Conservation (phyloP, 208 protist genomes). For the Polymyxa betae region DNA sequence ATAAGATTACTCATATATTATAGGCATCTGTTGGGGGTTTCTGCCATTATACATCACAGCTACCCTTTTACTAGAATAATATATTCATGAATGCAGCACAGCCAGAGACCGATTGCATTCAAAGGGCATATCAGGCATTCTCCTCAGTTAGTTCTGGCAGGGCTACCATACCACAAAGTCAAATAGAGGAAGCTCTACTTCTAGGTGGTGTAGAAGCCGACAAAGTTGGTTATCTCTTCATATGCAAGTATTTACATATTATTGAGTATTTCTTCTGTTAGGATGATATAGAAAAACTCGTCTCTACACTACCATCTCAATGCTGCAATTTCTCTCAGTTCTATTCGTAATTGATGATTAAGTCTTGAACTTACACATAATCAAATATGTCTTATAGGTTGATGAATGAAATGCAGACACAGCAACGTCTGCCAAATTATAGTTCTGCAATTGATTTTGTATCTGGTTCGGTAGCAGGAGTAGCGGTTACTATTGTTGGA, state of each 20-base stretch:
- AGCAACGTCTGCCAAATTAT: background rate
- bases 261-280: background rate
- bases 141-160: background rate
- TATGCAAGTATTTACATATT: background rate
- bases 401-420: background rate
- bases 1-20: too few relatives aligned
- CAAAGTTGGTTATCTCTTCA: background rate
- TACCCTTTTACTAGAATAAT: too few relatives aligned
- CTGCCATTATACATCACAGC: too few relatives aligned
- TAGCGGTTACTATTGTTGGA: background rate
- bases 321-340: background rate
- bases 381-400: background rate
- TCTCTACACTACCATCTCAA: background rate
- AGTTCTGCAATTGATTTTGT: background rate
- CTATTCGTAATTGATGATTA: background rate
- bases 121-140: background rate
- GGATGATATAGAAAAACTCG: background rate
- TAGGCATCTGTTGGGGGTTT: too few relatives aligned
- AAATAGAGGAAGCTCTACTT: background rate
- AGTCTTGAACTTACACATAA: background rate
- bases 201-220: background rate
- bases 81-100: too few relatives aligned
- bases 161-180: background rate
- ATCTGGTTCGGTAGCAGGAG: background rate
- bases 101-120: too few relatives aligned